Conservation (phyloP, 345 rosid species). For the Gossypioides kirkii region DNA sequence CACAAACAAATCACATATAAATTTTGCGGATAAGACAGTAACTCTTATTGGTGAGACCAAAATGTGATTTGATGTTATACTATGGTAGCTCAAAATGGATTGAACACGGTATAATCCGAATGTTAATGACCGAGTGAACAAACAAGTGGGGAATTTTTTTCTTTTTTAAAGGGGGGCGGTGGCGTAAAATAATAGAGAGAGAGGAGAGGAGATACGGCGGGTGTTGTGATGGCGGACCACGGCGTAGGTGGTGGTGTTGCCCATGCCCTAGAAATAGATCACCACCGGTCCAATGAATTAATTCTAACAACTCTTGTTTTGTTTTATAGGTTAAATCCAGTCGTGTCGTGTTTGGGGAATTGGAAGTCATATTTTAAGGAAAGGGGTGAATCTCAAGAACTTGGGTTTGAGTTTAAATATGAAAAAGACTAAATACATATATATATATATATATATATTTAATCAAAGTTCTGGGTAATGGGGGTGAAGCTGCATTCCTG, state of each 20-base stretch:
- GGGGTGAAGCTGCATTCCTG: too few relatives aligned
- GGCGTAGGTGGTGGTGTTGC: conserved; percentile 35
- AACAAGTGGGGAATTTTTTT: conserved; percentile 6
- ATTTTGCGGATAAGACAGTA: too few relatives aligned
- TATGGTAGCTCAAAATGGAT: conserved; percentile 15
- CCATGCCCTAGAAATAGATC: conserved; percentile 18
- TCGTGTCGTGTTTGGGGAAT: not conserved
- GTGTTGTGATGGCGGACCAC: conserved; percentile 43
- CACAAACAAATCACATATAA: too few relatives aligned
- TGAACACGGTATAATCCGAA: not conserved
- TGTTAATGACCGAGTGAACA: conserved; percentile 8
- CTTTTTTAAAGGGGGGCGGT: not conserved
- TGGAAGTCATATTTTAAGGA: not conserved
- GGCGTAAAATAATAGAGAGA: conserved; percentile 22
- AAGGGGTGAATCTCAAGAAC: conserved; percentile 32
- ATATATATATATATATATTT: too few relatives aligned
- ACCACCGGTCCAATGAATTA: not conserved
- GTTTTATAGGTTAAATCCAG: not conserved
- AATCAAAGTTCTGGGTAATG: too few relatives aligned
- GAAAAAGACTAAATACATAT: not conserved
- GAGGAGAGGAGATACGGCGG: conserved; percentile 40
- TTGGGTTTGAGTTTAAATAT: not conserved
- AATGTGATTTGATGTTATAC: too few relatives aligned
- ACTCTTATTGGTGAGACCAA: too few relatives aligned
- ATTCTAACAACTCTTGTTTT: not conserved